Evolutionary conservation across 2,329 filamentous ascomycete species (phyloP).

Genomic region (Capronia americana): DNA sequence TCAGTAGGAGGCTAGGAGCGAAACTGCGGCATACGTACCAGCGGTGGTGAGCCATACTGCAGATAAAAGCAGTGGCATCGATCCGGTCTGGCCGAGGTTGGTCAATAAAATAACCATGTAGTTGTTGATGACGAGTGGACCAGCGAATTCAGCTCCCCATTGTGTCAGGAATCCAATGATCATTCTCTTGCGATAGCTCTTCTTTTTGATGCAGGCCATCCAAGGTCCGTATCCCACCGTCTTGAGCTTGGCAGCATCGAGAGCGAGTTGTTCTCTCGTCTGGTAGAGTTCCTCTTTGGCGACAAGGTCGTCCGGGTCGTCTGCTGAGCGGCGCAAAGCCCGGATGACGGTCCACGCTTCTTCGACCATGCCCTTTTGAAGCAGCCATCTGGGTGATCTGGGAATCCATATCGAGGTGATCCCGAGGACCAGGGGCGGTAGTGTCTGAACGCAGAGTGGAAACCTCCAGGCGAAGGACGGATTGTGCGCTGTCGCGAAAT

Average conservation of each 20-base stretch:
- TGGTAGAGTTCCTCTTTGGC: constrained; percentile 52
- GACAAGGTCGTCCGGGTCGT: constrained; percentile 48
- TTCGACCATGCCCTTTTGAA: constrained; percentile 45
- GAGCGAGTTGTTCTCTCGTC: constrained; percentile 35
- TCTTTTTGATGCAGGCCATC: constrained; percentile 55
- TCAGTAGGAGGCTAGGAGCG: constrained; percentile 2
- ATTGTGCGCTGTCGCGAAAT: constrained; percentile 32
- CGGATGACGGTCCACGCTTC: constrained; percentile 43
- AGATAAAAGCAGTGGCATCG: constrained; percentile 53
- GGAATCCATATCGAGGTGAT: constrained; percentile 33
- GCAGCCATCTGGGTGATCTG: constrained; percentile 33
- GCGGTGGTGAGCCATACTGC: constrained; percentile 56
- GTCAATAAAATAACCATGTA: constrained; percentile 52
- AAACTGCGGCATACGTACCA: constrained; percentile 41
- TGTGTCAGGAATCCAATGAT: constrained; percentile 60
- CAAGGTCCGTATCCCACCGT: constrained; percentile 50
- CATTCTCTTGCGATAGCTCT: constrained; percentile 59
- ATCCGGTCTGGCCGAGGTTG: constrained; percentile 46
- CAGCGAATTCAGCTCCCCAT: constrained; percentile 61
- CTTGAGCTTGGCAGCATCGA: constrained; percentile 45
- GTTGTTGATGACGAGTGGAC: constrained; percentile 57
- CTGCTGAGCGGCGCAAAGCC: constrained; percentile 51
- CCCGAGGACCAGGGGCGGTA: constrained; percentile 30
- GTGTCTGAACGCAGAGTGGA: constrained; percentile 31
- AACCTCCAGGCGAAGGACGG: constrained; percentile 39